Conservation (phyloP, 257 asterid species). For the Handroanthus guayacan region DNA sequence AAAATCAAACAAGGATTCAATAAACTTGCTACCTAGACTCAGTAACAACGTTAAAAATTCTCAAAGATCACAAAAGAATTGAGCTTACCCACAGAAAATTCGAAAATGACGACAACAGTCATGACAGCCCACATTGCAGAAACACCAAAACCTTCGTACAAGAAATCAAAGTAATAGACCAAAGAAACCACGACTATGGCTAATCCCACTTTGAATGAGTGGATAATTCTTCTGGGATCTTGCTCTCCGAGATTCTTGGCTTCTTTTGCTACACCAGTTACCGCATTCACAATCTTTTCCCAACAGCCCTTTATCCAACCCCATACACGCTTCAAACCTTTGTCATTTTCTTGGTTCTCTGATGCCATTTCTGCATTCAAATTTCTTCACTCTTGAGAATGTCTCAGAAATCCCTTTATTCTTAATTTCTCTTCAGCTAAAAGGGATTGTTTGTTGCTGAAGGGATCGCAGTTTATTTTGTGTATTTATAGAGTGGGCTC, state of each 20-base stretch:
- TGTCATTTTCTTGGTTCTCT: slow-evolving; percentile 31
- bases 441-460: not conserved
- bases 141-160: slow-evolving; percentile 50
- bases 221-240: slow-evolving; percentile 46
- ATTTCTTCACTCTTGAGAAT: not conserved
- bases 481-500: slow-evolving; percentile 13
- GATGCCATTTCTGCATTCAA: slow-evolving; percentile 35
- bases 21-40: no score
- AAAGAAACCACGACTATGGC: slow-evolving; percentile 46
- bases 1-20: not conserved
- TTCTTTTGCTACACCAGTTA: not conserved
- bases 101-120: slow-evolving; percentile 57
- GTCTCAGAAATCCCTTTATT: not conserved
- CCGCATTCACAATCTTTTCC: not conserved
- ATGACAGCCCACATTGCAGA: slow-evolving; percentile 61
- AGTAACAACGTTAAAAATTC: no score
- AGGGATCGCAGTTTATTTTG: not conserved
- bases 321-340: not conserved
- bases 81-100: slow-evolving; percentile 50
- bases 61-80: not conserved
- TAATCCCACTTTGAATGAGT: slow-evolving; percentile 47
- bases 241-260: slow-evolving; percentile 36
- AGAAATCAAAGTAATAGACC: slow-evolving; percentile 49
- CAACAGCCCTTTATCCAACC: slow-evolving; percentile 25
- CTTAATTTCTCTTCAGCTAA: not conserved